phyloP scores from a whole-genome alignment of 805 yeast genomes.

The Citeromyces nyonsensis region DNA sequence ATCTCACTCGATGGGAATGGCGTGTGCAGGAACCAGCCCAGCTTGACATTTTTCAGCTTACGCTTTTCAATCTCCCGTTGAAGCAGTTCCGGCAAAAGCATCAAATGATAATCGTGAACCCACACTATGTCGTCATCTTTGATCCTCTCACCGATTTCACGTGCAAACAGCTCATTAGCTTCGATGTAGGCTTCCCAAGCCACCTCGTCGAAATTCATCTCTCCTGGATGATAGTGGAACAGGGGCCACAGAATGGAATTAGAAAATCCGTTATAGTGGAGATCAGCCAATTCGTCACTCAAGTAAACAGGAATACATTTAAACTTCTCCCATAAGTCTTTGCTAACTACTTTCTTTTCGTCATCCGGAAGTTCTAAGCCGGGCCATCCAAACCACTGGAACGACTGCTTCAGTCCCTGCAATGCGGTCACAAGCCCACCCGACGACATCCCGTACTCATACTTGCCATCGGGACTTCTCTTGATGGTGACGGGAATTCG shows the following conservation, averaged over 20 bases:
- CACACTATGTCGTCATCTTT: constrained; percentile 81
- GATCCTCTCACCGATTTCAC: constrained; percentile 51
- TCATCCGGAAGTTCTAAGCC: constrained; percentile 73
- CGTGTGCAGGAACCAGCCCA: constrained; percentile 93
- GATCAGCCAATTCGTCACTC: constrained; percentile 80
- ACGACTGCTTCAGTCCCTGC: constrained; percentile 79
- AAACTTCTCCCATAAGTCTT: constrained; percentile 62
- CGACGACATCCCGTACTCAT: constrained; percentile 82
- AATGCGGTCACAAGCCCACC: constrained; percentile 96
- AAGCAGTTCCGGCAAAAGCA: constrained; percentile 85
- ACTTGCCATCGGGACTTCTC: constrained; percentile 42
- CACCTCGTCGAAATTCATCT: constrained; percentile 91
- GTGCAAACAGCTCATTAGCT: constrained; percentile 76
- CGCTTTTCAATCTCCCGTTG: constrained; percentile 39
- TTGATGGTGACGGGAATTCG: constrained; percentile 89
- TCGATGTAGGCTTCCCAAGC: constrained; percentile 97
- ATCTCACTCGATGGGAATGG: constrained; percentile 97
- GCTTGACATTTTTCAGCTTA: constrained; percentile 37
- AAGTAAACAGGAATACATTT: constrained; percentile 84
- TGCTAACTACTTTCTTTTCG: constrained; percentile 54
- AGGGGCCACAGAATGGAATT: constrained; percentile 95
- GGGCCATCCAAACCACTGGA: constrained; percentile 99
- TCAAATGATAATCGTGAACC: constrained; percentile 96
- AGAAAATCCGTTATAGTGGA: constrained; percentile 92
- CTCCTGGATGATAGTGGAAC: constrained; percentile 98